Evolutionary conservation across 495 filamentous ascomycete genomes (phyloP).

Genomic region (Aspergillus nidulans): DNA sequence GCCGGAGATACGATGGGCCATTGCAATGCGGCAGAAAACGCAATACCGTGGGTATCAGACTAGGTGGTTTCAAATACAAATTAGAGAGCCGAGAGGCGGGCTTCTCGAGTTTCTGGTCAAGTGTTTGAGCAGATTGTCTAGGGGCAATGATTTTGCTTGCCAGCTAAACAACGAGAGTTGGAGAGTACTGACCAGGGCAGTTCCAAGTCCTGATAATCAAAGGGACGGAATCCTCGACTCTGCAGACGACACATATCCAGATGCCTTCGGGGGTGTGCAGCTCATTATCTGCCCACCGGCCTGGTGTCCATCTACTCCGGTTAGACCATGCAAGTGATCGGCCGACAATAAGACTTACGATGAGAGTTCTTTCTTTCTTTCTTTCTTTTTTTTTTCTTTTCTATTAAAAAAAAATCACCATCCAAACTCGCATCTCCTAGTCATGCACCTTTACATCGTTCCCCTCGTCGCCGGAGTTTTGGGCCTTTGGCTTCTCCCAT

Average conservation of each 20-base stretch:
- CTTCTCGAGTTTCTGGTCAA: no score
- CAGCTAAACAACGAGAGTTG: no score
- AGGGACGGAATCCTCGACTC: conserved; percentile 39
- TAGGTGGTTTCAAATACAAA: no score
- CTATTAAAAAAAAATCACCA: no score
- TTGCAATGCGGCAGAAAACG: no score
- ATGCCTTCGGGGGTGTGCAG: conserved; percentile 1
- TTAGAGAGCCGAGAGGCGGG: no score
- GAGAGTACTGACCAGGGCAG: conserved; percentile 44
- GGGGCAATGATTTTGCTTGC: no score
- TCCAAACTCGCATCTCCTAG: background rate
- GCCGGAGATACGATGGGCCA: no score
- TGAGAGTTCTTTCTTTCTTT: background rate
- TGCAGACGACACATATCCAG: background rate
- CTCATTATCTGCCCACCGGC: background rate
- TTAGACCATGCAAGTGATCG: background rate
- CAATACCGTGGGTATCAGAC: no score
- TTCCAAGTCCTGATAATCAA: conserved; percentile 14
- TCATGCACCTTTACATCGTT: background rate
- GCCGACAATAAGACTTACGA: background rate
- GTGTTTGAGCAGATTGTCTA: no score
- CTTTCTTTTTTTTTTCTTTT: no score
- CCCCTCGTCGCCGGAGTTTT: background rate
- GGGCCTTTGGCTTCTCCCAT: background rate
- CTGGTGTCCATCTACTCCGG: background rate